Percentiles rank a stretch among this genome's conserved stretches.
Conservation (phyloP, 1,284 basidiomycete genomes). For the Leccinum fallax region DNA sequence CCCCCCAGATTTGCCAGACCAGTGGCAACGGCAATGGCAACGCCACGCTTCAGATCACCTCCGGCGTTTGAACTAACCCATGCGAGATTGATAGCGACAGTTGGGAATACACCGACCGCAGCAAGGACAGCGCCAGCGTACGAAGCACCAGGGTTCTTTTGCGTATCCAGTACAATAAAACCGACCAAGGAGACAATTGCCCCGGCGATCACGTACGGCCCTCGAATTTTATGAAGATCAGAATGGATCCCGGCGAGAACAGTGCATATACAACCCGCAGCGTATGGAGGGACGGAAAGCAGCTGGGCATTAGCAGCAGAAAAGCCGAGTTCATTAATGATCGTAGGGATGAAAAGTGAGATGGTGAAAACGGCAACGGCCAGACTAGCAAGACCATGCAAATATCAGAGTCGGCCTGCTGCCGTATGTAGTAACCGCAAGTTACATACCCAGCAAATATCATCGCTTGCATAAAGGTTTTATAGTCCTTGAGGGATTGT, state of each 20-base stretch:
- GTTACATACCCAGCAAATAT: slow-evolving; percentile 47
- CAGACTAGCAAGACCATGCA: slow-evolving; percentile 32
- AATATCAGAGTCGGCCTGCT: slow-evolving; percentile 7
- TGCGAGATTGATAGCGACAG: slow-evolving; percentile 53
- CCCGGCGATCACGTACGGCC: slow-evolving; percentile 46
- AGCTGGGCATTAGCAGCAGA: slow-evolving; percentile 59
- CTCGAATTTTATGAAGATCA: slow-evolving; percentile 44
- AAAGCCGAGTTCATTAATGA: slow-evolving; percentile 57
- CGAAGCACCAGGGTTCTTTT: slow-evolving; percentile 38
- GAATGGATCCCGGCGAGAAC: slow-evolving; percentile 46
- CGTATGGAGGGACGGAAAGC: slow-evolving; percentile 56
- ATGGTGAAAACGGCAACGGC: slow-evolving; percentile 59
- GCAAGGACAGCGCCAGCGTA: slow-evolving; percentile 57
- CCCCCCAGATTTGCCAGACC: slow-evolving; percentile 56
- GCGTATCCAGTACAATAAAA: slow-evolving; percentile 47
- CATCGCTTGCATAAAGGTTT: slow-evolving; percentile 45
- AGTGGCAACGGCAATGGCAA: slow-evolving; percentile 57
- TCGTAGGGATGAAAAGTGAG: slow-evolving; percentile 60
- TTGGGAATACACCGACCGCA: slow-evolving; percentile 56
- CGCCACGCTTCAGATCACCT: slow-evolving; percentile 54
- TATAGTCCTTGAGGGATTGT: slow-evolving; percentile 47
- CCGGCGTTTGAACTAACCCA: slow-evolving; percentile 60
- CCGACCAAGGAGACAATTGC: slow-evolving; percentile 45
- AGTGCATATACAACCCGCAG: slow-evolving; percentile 45
- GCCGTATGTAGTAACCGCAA: background rate